Evolutionary conservation across 2,329 filamentous ascomycete genomes (phyloP).

Genomic region (Fragosphaeria purpurea): DNA sequence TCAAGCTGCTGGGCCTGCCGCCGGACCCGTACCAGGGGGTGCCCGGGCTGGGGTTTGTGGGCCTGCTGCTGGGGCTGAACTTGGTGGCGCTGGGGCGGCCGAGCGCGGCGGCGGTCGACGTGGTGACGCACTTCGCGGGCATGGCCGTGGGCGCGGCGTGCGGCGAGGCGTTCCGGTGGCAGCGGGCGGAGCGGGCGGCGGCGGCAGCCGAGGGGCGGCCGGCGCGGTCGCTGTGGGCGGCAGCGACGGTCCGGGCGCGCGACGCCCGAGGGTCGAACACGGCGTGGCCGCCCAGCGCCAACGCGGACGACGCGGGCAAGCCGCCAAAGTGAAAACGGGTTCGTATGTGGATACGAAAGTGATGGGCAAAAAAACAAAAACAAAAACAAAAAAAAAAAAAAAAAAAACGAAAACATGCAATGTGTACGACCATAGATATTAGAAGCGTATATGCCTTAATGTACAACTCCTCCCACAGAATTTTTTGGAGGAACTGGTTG

Average conservation of each 20-base stretch:
- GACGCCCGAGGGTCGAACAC: too few species aligned
- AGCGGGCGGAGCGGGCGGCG: conserved; percentile 16
- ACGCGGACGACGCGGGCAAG: too few species aligned
- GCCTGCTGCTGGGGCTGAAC: conserved; percentile 40
- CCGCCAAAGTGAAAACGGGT: too few species aligned
- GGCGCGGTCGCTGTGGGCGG: conserved; percentile 3
- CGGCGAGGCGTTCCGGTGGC: conserved; percentile 24
- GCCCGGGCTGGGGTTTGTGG: conserved; percentile 43
- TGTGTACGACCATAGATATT: neutral
- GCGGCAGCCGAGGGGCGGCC: conserved; percentile 7
- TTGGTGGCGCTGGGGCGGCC: conserved; percentile 34
- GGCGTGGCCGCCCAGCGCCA: too few species aligned
- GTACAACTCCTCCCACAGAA: too few species aligned
- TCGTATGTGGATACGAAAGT: neutral
- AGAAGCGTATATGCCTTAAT: too few species aligned
- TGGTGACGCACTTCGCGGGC: conserved; percentile 44
- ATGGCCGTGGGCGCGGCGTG: conserved; percentile 37
- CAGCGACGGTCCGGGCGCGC: too few species aligned
- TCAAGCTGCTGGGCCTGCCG: conserved; percentile 48
- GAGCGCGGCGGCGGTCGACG: conserved; percentile 34
- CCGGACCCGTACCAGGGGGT: conserved; percentile 42
- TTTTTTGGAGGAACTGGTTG: too few species aligned
- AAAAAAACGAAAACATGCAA: neutral
- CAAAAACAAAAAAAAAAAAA: neutral
- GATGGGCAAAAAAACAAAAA: neutral